Evolutionary conservation across 1,284 basidiomycete genomes (phyloP), one percentile per base, ranked within the genome.

Genomic region (Pyrrhoderma lamaoense): DNA sequence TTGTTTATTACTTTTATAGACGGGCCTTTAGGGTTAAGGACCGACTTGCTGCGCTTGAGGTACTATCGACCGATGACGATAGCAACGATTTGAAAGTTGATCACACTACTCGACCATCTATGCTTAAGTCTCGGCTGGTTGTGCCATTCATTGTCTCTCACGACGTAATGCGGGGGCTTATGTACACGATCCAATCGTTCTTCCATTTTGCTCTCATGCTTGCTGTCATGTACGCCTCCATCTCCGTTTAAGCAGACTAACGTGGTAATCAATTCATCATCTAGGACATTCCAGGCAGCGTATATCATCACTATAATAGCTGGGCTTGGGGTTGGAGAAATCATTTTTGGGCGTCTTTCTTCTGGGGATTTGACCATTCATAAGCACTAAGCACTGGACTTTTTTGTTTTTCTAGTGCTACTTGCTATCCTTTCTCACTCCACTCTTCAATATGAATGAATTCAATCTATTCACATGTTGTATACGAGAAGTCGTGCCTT

Each of bases 231-330:
- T 85, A 66, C 65, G 82, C 62, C 25, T 39, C 49, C 38, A 25
- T 21, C 48, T 8, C 19, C 45, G 21, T 31, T 23, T 36, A 42
- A 31, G 21, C 25, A 40, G 21, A 22, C 44, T 47, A 34, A 19
- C 3, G 39, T 18, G 23, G 42, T 51, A 45, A 51, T 19, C 42
- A 18, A 39, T 40, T 42, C 51, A 56, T 56, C 44, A 49, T 21
- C 45, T 55, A 89, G 85, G 86, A 84, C 85, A 3, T 87, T 82
- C 64, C 79, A 88, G 57, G 82, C 73, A 14, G 79, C 76, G 7
- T 89, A 75, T 58, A 70, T 88, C 47, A 76, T 87, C 16, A 72
- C 81, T 19, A 77, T 87, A 52, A 60, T 87, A 16, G 52, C 74
- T 2, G 85, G 84, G 7, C 63, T 83, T 34, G 80, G 76, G 14